Percentiles rank a stretch among this genome's conserved stretches.
phyloP scores from a whole-genome alignment of 768 basidiomycete species.

The Amanita muscaria region DNA sequence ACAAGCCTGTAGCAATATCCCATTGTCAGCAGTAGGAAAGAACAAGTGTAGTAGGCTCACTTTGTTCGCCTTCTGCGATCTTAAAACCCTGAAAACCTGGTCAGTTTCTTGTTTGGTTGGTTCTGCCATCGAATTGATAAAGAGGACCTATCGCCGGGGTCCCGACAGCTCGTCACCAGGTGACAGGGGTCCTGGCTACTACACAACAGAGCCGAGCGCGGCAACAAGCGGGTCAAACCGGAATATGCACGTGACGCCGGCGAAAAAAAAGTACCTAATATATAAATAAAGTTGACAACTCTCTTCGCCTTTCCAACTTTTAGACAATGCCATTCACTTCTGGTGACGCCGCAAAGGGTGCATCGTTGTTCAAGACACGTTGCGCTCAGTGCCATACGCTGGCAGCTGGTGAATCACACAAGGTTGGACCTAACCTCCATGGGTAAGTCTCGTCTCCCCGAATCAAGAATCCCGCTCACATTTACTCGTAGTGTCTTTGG shows the following conservation, averaged over 20 bases:
- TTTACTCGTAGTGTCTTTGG: conserved; percentile 79
- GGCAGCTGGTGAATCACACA: conserved; percentile 66
- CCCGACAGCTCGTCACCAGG: too few relatives aligned
- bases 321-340: conserved; percentile 3
- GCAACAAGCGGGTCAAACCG: too few relatives aligned
- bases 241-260: too few relatives aligned
- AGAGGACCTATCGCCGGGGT: conserved; percentile 1
- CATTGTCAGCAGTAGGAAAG: background rate
- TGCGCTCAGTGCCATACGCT: conserved; percentile 93
- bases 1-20: conserved; percentile 33
- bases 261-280: too few relatives aligned
- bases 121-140: conserved; percentile 44
- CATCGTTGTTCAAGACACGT: conserved; percentile 92
- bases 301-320: background rate
- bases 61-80: conserved; percentile 84
- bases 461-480: too few relatives aligned
- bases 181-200: too few relatives aligned
- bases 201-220: too few relatives aligned
- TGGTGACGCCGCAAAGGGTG: conserved; percentile 87
- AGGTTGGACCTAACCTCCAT: conserved; percentile 93
- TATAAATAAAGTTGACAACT: background rate
- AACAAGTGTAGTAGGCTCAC: conserved; percentile 24
- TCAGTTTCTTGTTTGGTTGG: conserved; percentile 84
- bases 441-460: too few relatives aligned
- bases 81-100: conserved; percentile 75